Base-by-base conservation (phyloP, 1,284 basidiomycete genomes). In the Erythrobasidium hasegawianum region DNA sequence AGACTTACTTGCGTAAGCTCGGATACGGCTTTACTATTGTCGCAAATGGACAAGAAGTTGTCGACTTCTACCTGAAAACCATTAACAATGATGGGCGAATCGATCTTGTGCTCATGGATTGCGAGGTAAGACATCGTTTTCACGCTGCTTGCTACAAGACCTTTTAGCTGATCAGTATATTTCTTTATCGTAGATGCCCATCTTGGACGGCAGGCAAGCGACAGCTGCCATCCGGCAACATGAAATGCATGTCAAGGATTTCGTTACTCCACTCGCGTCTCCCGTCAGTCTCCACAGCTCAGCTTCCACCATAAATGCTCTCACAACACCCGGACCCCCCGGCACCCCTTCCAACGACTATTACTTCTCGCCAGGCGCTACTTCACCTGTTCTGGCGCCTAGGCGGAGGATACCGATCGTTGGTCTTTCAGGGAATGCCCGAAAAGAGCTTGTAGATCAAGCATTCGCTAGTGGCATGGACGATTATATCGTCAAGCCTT, bases 241-340 rank as follows among this genome's bases (percentile, higher is more conserved):
- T 22, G 61, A 64, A 26, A 52, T 56, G 38, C 47, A 54, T 43
- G 52, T 41, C 24, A 57, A 57, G 20, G 54, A 55, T 26, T 26
- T 56, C 7, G 54, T 64, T 16, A 64, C 61, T 9, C 61, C 61
- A 18, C 54, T 64, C 8, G 52, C 53, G 18, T 64, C 61, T 11
- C 61, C 61, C n/a, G 55, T 56, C 22, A 57, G 56, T 18, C 29
- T 64, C 1, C 61, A 64, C 85, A 86, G 1, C 70, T 75, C 11
- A 18, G 62, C 59, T 18, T 57, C 43, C 40, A 53, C 47, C n/a
- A 61, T 52, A 16, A 73, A 74, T 57, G 69, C 71, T 57, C 61
- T 73, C 2, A 53, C 65, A 20, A 67, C 57, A 41, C 67, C 68
- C n/a, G n/a, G n/a, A n/a, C n/a, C n/a, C n/a, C n/a, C n/a, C 1